Base-by-base conservation (phyloP, 208 protist species). In the Wallacemonas collosoma region DNA sequence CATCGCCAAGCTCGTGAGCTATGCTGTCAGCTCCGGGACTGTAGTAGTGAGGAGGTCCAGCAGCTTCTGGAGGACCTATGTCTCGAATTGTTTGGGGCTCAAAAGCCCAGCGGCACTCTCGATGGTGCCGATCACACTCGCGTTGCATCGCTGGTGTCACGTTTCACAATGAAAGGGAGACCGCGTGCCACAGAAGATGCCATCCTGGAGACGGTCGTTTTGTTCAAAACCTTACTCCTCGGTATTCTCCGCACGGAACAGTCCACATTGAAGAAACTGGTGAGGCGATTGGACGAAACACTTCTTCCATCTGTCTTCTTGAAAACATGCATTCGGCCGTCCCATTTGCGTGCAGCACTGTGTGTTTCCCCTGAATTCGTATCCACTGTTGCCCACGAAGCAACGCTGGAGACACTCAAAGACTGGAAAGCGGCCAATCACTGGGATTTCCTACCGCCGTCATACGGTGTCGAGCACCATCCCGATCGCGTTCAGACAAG, bases 291-390 rank as follows among this genome's bases (percentile, higher is more conserved):
- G 41, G 74, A 85, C 26, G 69, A 88, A 17, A 64, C 75, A 3
- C 58, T 85, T 8, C 80, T 88, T 7, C 83, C 83, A 11, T 78
- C 75, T 36, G 54, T 88, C 1, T 88, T 88, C 50, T 38, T 87
- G 26, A 67, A 72, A 26, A 83, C 76, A 2, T 50, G 36, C 50
- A 39, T 88, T 50, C 60, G 60, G 3, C 60, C 60, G 41, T 44
- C 60, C n/a, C 60, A 65, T 38, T n/a, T 65, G n/a, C 60, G 60
- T n/a, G 40, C 9, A 38, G 60, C 60, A 6, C n/a, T 65, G 8
- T 35, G 17, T 14, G 36, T 65, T 8, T 53, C n/a, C 51, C 79
- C 1, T 51, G 53, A 72, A 65, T 48, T 68, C 77, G 6, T 68
- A n/a, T n/a, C 50, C 40, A 48, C 73, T 73, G 68, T 73, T 57